Percentiles rank a stretch among this genome's conserved stretches.
phyloP scores from a whole-genome alignment of 306 rosid genomes.

The Argentina anserina region DNA sequence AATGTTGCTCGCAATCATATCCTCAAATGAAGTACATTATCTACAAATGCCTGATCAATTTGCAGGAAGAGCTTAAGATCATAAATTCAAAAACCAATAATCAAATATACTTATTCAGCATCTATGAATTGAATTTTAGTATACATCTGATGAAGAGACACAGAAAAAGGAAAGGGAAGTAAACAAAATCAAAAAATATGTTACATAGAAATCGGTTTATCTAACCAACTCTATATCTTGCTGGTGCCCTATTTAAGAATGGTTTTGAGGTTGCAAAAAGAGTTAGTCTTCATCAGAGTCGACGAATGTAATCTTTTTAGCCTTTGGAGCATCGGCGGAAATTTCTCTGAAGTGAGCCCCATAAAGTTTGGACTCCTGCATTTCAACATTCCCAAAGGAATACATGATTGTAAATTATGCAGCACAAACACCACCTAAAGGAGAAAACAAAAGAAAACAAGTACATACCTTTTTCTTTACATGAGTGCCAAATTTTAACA shows the following conservation, averaged over 20 bases:
- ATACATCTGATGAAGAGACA: not conserved
- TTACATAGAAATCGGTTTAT: not conserved
- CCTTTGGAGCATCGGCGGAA: constrained; percentile 66
- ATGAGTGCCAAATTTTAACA: constrained; percentile 85
- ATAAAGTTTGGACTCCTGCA: constrained; percentile 86
- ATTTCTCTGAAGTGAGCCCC: constrained; percentile 96
- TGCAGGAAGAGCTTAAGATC: not conserved
- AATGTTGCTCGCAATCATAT: no score
- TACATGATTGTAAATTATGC: not conserved
- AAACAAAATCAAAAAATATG: not conserved
- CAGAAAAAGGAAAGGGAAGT: not conserved
- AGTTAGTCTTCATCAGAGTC: constrained; percentile 70
- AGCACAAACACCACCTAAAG: not conserved
- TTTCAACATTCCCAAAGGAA: constrained; percentile 6
- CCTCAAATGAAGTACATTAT: no score
- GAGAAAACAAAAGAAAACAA: constrained; percentile 8
- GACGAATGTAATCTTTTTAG: constrained; percentile 69
- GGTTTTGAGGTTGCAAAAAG: constrained; percentile 1
- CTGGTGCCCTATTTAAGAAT: not conserved
- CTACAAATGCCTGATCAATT: no score
- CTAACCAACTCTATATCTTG: not conserved
- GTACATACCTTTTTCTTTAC: constrained; percentile 82
- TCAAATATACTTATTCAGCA: not conserved
- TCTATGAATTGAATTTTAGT: not conserved
- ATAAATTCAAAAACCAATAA: not conserved